Evolutionary conservation across 768 basidiomycete genomes (phyloP).

Genomic region (Termitomyces sp.): DNA sequence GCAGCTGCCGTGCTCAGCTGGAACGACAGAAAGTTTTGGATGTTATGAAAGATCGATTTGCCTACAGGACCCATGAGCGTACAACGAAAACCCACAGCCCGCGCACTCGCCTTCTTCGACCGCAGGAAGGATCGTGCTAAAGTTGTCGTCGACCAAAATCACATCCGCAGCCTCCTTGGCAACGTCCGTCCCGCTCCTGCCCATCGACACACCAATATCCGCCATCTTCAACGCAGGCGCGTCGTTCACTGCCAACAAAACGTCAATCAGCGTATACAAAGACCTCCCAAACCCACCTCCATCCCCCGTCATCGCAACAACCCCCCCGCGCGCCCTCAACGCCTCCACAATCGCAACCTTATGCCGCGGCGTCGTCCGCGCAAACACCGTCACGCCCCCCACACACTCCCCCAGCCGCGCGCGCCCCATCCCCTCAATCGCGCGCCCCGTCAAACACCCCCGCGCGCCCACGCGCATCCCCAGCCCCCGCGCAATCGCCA

Average conservation of each 20-base stretch:
- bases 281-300: constrained; percentile 53
- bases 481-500: constrained; percentile 82
- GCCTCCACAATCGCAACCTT: constrained; percentile 98
- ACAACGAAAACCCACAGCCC: neutral
- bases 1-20: constrained; percentile 98
- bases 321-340: constrained; percentile 81
- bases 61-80: constrained; percentile 32
- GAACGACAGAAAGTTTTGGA: constrained; percentile 96
- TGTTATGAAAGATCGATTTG: constrained; percentile 98
- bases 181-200: constrained; percentile 96
- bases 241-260: constrained; percentile 65
- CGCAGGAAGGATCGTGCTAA: constrained; percentile 89
- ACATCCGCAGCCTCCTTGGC: constrained; percentile 98
- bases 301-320: constrained; percentile 98
- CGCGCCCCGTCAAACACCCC: constrained; percentile 71
- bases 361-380: constrained; percentile 91
- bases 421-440: constrained; percentile 80
- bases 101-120: constrained; percentile 75
- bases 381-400: constrained; percentile 82
- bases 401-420: constrained; percentile 79
- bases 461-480: constrained; percentile 54
- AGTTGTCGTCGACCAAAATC: constrained; percentile 96
- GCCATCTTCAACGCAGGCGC: constrained; percentile 97
- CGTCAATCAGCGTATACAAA: neutral
- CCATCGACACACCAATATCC: constrained; percentile 97